A percentile compares a stretch with the other conserved stretches of the same genome.
Conservation (phyloP, 768 basidiomycete genomes). For the Mycena galopus region DNA sequence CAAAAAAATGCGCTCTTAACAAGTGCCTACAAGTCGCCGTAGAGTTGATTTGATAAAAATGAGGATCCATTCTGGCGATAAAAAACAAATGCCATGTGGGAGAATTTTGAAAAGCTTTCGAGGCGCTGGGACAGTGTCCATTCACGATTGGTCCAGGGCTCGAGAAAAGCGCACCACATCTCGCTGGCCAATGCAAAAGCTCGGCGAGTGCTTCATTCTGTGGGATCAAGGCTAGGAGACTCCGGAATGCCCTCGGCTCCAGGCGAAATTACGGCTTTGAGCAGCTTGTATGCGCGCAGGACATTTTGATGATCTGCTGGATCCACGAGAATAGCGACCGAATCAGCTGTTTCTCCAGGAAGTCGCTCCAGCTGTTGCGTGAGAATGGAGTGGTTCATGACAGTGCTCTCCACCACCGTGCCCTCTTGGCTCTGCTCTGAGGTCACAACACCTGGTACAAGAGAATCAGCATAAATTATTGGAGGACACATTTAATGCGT, state of each 20-base stretch:
- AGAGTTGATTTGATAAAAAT: slow-evolving; percentile 15
- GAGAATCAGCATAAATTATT: too few relatives aligned
- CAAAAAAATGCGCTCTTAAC: slow-evolving; percentile 15
- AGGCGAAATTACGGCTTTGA: neutral
- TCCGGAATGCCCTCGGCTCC: neutral
- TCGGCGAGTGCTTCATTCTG: neutral
- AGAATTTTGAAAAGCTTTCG: neutral
- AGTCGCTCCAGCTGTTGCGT: slow-evolving; percentile 3
- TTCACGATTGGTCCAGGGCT: neutral
- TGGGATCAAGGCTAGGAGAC: neutral
- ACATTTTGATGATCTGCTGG: slow-evolving; percentile 21
- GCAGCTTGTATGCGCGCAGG: neutral
- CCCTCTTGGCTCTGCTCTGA: too few relatives aligned
- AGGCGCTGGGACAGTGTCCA: neutral
- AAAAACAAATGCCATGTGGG: slow-evolving; percentile 6
- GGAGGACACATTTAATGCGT: too few relatives aligned
- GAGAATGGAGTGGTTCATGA: too few relatives aligned
- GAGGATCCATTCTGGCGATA: slow-evolving; percentile 6
- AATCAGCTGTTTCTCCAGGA: neutral
- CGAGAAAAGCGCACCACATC: slow-evolving; percentile 4
- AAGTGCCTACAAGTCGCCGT: slow-evolving; percentile 11
- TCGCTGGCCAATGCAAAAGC: slow-evolving; percentile 8
- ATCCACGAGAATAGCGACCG: slow-evolving; percentile 4
- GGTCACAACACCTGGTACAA: too few relatives aligned
- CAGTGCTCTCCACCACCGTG: too few relatives aligned